Percentiles rank a stretch among this genome's conserved stretches.
Evolutionary conservation across 140 eudicot genomes (phyloP).

Genomic region (Anethum foeniculum): DNA sequence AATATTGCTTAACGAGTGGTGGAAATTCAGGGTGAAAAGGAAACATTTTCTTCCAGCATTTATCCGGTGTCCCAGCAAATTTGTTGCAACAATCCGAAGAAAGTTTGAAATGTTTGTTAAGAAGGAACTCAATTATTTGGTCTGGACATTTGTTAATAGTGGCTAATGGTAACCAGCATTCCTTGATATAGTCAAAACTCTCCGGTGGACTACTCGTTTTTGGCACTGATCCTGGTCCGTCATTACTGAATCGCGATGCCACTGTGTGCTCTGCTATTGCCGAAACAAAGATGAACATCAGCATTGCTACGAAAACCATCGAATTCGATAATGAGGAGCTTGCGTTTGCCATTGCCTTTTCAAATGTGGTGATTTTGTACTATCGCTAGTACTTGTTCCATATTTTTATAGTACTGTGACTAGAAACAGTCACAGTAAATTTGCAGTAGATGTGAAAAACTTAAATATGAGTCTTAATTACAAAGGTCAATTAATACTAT

Average conservation of each 20-base stretch:
- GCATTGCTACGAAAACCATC: not conserved
- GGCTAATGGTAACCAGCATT: not conserved
- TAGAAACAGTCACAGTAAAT: not conserved
- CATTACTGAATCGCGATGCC: not conserved
- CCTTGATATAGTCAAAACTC: not conserved
- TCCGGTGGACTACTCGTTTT: not conserved
- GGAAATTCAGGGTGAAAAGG: slow-evolving; percentile 16
- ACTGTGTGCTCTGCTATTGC: not conserved
- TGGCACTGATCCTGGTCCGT: not conserved
- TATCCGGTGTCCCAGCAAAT: not conserved
- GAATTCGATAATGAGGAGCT: not conserved
- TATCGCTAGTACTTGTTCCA: not conserved
- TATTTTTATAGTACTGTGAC: not conserved
- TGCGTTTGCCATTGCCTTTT: not conserved
- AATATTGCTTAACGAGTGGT: not conserved
- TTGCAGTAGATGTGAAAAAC: not conserved
- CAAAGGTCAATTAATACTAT: too few relatives aligned
- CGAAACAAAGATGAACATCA: not conserved
- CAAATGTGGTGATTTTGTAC: not conserved
- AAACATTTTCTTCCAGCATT: slow-evolving; percentile 21
- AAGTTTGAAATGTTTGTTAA: not conserved
- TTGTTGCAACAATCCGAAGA: slow-evolving; percentile 15
- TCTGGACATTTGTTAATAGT: not conserved
- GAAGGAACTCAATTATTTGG: not conserved
- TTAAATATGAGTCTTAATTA: not conserved